Conservation (phyloP, 371 early-diverging fungal species). For the Lichtheimia hyalospora region DNA sequence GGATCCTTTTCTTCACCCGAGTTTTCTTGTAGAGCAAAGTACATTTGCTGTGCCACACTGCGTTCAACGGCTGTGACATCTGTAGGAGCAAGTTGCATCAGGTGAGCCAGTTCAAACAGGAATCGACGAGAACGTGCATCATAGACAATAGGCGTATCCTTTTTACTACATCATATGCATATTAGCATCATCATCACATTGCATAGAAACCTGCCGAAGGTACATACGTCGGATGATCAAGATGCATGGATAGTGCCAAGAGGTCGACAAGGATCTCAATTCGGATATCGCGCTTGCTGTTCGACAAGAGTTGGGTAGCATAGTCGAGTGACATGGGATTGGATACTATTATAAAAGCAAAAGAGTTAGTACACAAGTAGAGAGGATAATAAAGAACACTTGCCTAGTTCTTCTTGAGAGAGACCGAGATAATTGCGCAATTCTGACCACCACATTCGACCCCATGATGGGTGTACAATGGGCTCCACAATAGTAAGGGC, state of each 20-base stretch:
- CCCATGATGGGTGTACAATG: constrained; percentile 24
- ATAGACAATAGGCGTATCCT: constrained; percentile 23
- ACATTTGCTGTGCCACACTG: constrained; percentile 47
- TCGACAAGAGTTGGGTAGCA: constrained; percentile 15
- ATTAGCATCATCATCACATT: too few species aligned
- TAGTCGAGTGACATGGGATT: constrained; percentile 11
- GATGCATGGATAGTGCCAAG: constrained; percentile 23
- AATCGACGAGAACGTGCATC: constrained; percentile 44
- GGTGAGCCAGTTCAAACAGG: constrained; percentile 25
- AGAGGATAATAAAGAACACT: neutral
- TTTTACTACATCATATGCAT: neutral
- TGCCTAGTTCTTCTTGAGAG: constrained; percentile 26
- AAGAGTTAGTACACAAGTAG: neutral
- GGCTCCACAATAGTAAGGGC: constrained; percentile 19
- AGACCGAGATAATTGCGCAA: constrained; percentile 26
- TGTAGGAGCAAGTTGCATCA: constrained; percentile 13
- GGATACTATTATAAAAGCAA: neutral
- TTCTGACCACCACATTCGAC: constrained; percentile 22
- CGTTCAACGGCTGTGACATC: constrained; percentile 42
- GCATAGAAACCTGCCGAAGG: neutral
- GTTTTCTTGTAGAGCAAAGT: constrained; percentile 37
- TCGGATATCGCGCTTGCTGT: constrained; percentile 32
- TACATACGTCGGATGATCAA: constrained; percentile 4
- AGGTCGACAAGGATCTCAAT: constrained; percentile 36
- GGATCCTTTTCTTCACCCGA: constrained; percentile 6